These are phyloP conservation scores for Leccinum griseonigrum DNA, from an alignment of 1,284 basidiomycete species.

Conservation along the genomic window DNA sequence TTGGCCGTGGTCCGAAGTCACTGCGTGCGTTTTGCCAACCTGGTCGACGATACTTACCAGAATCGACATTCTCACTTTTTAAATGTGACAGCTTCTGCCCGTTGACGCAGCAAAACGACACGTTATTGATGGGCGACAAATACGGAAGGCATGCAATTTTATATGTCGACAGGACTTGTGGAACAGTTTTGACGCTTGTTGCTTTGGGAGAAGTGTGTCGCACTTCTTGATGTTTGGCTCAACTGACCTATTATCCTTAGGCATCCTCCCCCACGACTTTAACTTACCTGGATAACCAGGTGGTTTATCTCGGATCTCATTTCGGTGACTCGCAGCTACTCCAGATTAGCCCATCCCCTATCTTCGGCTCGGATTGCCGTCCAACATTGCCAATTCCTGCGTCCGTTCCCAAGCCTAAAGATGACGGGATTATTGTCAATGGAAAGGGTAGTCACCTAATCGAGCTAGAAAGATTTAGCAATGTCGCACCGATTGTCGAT, in stretches of 20 bases:
- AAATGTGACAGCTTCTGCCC: constrained; percentile 45
- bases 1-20: constrained; percentile 73
- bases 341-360: constrained; percentile 48
- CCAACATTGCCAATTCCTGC: constrained; percentile 51
- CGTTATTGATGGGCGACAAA: constrained; percentile 74
- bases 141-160: constrained; percentile 73
- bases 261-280: constrained; percentile 74
- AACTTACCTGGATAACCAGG: constrained; percentile 71
- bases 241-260: constrained; percentile 37
- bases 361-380: constrained; percentile 36
- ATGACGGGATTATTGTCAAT: constrained; percentile 47
- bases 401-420: constrained; percentile 40
- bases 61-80: constrained; percentile 1
- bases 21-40: constrained; percentile 46
- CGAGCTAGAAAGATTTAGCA: constrained; percentile 67
- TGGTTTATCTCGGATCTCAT: constrained; percentile 83
- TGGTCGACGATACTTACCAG: neutral
- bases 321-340: constrained; percentile 81
- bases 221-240: neutral
- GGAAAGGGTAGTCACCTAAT: constrained; percentile 52
- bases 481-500: constrained; percentile 88
- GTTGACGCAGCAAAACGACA: constrained; percentile 42
- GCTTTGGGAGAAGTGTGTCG: constrained; percentile 70
- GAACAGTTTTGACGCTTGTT: constrained; percentile 49
- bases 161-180: constrained; percentile 45